phyloP scores from a whole-genome alignment of 192 early-diverging fungal genomes.

The Coemansia sp. region DNA sequence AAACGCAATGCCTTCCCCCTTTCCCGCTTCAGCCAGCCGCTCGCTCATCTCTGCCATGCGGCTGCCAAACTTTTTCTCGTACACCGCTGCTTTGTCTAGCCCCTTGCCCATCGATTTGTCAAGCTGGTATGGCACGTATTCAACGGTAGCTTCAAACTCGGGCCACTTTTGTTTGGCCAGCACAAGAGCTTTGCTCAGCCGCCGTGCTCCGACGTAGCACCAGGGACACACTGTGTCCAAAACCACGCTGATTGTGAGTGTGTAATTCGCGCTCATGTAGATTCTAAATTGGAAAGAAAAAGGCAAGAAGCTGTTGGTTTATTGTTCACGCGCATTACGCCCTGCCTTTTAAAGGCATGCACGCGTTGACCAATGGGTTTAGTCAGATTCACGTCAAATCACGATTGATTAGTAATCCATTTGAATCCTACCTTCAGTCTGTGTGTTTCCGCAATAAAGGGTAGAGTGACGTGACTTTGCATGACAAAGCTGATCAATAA shows the following conservation, averaged over 20 bases:
- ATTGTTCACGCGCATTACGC: too few relatives aligned
- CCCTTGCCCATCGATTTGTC: slow-evolving; percentile 56
- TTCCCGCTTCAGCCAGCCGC: slow-evolving; percentile 57
- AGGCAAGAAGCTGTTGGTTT: background rate
- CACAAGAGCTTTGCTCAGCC: slow-evolving; percentile 63
- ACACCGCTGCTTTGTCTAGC: slow-evolving; percentile 57
- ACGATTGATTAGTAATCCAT: too few relatives aligned
- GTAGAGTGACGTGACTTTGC: too few relatives aligned
- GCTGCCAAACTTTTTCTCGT: slow-evolving; percentile 68
- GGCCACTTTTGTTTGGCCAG: slow-evolving; percentile 51
- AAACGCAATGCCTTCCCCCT: slow-evolving; percentile 67
- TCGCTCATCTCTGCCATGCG: slow-evolving; percentile 57
- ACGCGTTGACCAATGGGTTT: too few relatives aligned
- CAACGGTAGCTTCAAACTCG: slow-evolving; percentile 58
- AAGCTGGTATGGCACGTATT: slow-evolving; percentile 72
- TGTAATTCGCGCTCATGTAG: slow-evolving; percentile 3
- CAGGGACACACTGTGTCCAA: slow-evolving; percentile 73
- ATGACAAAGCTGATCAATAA: too few relatives aligned
- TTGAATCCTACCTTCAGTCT: too few relatives aligned
- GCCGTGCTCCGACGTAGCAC: slow-evolving; percentile 77
- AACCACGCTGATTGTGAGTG: slow-evolving; percentile 62
- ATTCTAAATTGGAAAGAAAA: background rate
- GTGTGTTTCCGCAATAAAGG: too few relatives aligned
- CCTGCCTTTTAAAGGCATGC: too few relatives aligned
- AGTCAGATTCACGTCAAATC: too few relatives aligned